Conservation (phyloP, 345 rosid species). For the Cardiospermum halicacabum region DNA sequence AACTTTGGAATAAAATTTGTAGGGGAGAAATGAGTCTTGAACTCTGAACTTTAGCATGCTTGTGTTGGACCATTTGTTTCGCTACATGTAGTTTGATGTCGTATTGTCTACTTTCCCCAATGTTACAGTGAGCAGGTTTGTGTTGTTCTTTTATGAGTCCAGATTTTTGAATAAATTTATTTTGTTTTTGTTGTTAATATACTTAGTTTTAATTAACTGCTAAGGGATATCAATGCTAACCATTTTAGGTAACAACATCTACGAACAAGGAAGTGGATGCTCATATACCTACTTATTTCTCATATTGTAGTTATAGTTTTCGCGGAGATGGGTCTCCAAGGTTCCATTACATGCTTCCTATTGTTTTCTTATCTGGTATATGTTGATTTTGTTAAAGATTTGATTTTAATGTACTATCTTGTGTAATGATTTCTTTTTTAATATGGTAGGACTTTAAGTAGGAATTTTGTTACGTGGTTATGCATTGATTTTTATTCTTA, state of each 20-base stretch:
- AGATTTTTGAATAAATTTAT: too few relatives aligned
- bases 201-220: too few relatives aligned
- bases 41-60: constrained; percentile 99
- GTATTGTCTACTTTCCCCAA: constrained; percentile 97
- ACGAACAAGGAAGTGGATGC: constrained; percentile 93
- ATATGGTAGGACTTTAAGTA: background rate
- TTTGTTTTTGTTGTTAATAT: too few relatives aligned
- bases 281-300: constrained; percentile 87
- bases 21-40: constrained; percentile 86
- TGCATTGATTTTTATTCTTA: too few relatives aligned
- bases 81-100: constrained; percentile 83
- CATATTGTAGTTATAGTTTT: constrained; percentile 5
- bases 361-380: constrained; percentile 29
- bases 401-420: background rate
- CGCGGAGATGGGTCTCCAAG: constrained; percentile 12
- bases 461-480: constrained; percentile 15
- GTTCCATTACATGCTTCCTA: constrained; percentile 28
- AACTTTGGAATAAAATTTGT: constrained; percentile 25
- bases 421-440: background rate
- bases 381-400: background rate
- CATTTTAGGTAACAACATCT: constrained; percentile 82
- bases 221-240: too few relatives aligned
- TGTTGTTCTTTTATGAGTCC: too few relatives aligned
- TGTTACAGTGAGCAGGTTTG: constrained; percentile 99
- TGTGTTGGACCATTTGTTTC: constrained; percentile 99